Evolutionary conservation across 1,139 yeast species (phyloP), one percentile per base, ranked within the genome.

Genomic region (Spathaspora sp.): DNA sequence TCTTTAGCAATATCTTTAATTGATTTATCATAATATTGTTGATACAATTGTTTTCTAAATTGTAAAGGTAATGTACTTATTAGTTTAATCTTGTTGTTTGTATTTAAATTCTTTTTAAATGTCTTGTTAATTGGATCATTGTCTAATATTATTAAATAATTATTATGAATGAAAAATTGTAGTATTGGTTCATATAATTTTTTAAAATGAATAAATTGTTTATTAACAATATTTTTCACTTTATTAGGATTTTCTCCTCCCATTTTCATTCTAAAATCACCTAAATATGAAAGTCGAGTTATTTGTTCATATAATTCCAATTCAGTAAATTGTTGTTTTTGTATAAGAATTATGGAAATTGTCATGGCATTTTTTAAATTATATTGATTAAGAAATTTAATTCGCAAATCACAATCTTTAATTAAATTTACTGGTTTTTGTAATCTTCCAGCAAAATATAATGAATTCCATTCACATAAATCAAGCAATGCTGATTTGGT

Each of bases 231-330:
- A 63, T 95, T 93, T 45, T 74, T 73, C 26, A 91, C 87, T 65
- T 93, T 93, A 58, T 85, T 76, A 8, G 98, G 97, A 63, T 93
- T 89, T 64, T 93, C 99, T 4, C 93, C 96, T 2, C 96, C 96
- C 40, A 90, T 73, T 39, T 78, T 72, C 82, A 90, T 86, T 54
- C 99, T 77, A 33, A 91, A 85, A 63, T 93, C 99, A 13, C 99
- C 99, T 64, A 84, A 68, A 62, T 93, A 95, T 17, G 97, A 88
- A 17, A 95, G 67, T 13, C 82, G 81, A 0, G 98, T 86, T 43
- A 93, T 86, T 51, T 83, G 84, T 57, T 80, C 82, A 67, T 85
- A 93, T 41, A 95, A 75, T 40, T 85, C 80, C 11, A 68, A 66
- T 57, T 87, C 95, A 29, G 81, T 74, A 54, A 87, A 80, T 43